Conservation (phyloP, 306 rosid genomes). For the Crotalaria pallida region DNA sequence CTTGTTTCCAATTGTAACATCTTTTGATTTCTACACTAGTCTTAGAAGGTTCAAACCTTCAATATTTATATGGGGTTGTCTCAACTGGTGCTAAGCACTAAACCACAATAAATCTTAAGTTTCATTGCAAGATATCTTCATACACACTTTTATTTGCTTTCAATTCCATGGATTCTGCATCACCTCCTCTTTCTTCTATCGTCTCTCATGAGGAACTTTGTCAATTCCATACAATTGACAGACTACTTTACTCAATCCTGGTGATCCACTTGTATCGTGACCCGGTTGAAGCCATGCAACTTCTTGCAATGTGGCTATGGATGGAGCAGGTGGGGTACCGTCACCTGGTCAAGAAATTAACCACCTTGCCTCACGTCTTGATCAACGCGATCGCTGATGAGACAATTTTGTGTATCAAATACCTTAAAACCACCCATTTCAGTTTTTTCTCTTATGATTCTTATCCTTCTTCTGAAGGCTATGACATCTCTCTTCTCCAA, state of each 20-base stretch:
- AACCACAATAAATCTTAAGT: no score
- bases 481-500: constrained; percentile 44
- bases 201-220: constrained; percentile 45
- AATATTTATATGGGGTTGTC: background rate
- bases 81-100: background rate
- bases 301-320: constrained; percentile 70
- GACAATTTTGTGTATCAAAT: constrained; percentile 36
- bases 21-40: no score
- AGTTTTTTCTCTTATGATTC: no score
- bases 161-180: background rate
- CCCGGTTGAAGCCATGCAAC: constrained; percentile 54
- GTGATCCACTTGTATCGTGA: constrained; percentile 42
- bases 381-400: constrained; percentile 66
- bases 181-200: background rate
- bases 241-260: constrained; percentile 46
- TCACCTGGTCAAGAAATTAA: constrained; percentile 31
- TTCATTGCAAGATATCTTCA: no score
- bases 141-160: no score
- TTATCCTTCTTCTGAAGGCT: background rate
- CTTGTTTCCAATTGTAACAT: no score
- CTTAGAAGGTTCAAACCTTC: no score
- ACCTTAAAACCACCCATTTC: constrained; percentile 1
- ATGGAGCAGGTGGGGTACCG: constrained; percentile 49
- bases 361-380: constrained; percentile 33
- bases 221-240: constrained; percentile 48